Conservation (phyloP, 1,284 basidiomycete species). For the Ustilago cynodontis region DNA sequence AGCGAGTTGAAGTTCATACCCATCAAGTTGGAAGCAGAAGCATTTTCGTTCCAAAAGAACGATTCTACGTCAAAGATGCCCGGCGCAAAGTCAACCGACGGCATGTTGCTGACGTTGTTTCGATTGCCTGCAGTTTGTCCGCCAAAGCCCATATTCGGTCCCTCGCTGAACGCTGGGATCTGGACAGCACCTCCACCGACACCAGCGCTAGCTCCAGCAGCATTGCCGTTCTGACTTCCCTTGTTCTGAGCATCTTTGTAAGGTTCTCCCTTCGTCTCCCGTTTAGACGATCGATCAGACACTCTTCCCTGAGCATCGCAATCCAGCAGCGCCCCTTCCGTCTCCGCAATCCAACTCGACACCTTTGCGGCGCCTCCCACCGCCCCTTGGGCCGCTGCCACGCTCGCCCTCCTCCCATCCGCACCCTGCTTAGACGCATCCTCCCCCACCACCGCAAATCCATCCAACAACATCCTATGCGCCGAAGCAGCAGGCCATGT, state of each 20-base stretch:
- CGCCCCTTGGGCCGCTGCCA: slow-evolving; percentile 31
- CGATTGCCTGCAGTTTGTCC: not conserved
- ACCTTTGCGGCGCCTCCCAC: slow-evolving; percentile 26
- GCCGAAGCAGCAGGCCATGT: slow-evolving; percentile 64
- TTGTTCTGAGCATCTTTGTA: not conserved
- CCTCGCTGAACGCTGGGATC: not conserved
- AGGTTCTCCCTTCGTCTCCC: not conserved
- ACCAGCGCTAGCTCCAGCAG: not conserved
- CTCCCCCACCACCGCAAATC: slow-evolving; percentile 58
- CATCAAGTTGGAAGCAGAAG: slow-evolving; percentile 25
- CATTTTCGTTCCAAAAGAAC: slow-evolving; percentile 63
- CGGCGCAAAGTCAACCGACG: slow-evolving; percentile 33
- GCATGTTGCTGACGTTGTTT: not conserved
- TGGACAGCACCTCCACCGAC: not conserved
- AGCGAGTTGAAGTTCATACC: slow-evolving; percentile 21
- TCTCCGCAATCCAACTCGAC: slow-evolving; percentile 51
- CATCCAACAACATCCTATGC: slow-evolving; percentile 61
- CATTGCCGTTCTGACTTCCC: not conserved
- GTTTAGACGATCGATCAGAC: not conserved
- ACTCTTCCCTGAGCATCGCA: no score
- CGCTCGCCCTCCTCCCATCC: slow-evolving; percentile 20
- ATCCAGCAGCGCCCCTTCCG: no score
- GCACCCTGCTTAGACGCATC: slow-evolving; percentile 43
- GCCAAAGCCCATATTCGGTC: not conserved
- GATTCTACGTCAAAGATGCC: slow-evolving; percentile 59